Conservation (phyloP, 345 rosid genomes). For the Aquilaria yunnanensis region DNA sequence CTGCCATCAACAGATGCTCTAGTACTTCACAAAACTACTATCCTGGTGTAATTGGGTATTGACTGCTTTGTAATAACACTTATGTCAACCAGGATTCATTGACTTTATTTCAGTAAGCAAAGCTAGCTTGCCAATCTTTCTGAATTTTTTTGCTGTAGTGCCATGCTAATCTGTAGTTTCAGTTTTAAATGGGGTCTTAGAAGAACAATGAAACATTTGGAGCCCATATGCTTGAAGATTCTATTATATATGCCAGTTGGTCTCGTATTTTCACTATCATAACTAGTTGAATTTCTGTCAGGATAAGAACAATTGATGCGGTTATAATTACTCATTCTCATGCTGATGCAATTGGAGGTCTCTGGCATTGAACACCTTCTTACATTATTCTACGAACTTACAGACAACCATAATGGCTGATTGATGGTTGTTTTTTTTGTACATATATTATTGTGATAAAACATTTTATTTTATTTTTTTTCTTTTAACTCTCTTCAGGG, state of each 20-base stretch:
- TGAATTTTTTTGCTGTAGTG: too few species aligned
- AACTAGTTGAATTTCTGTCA: slow-evolving; percentile 59
- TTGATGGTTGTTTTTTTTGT: slow-evolving; percentile 1
- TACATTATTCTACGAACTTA: slow-evolving; percentile 13
- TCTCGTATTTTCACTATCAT: slow-evolving; percentile 21
- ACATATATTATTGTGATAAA: slow-evolving; percentile 7
- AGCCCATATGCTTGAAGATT: slow-evolving; percentile 7
- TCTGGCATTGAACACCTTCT: slow-evolving; percentile 46
- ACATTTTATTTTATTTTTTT: slow-evolving; percentile 12
- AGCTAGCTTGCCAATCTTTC: too few species aligned
- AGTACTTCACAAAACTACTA: too few species aligned
- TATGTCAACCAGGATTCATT: too few species aligned
- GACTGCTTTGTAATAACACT: too few species aligned
- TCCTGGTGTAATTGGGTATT: too few species aligned
- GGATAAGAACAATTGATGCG: slow-evolving; percentile 98
- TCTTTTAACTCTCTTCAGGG: slow-evolving; percentile 33
- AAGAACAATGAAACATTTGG: too few species aligned
- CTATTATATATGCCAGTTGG: slow-evolving; percentile 12
- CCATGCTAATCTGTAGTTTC: too few species aligned
- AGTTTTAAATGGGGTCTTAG: too few species aligned
- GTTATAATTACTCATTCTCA: slow-evolving; percentile 97
- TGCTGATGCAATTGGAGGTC: slow-evolving; percentile 99
- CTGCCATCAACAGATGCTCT: too few species aligned
- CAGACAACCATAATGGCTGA: background rate
- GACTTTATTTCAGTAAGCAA: too few species aligned